Percentiles rank a stretch among this genome's conserved stretches.
Evolutionary conservation across 2,329 filamentous ascomycete genomes (phyloP).

Genomic region (Aspergillus calidoustus): DNA sequence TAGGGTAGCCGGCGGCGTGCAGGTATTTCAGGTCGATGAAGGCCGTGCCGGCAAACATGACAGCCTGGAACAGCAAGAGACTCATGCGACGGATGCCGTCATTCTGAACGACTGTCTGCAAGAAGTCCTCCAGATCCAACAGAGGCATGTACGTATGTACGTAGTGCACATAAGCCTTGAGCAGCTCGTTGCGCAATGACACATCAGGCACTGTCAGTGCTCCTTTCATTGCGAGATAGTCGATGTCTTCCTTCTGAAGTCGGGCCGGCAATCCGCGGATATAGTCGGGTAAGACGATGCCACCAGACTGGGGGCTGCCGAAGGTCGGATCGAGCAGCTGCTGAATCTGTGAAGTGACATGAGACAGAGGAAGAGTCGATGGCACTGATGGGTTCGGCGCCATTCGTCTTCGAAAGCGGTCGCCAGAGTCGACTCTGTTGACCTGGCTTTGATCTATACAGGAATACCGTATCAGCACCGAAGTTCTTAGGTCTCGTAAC

Average conservation of each 20-base stretch:
- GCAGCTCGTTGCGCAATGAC: conserved; percentile 75
- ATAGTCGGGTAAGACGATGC: conserved; percentile 65
- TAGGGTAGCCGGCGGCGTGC: conserved; percentile 74
- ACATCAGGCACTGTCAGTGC: conserved; percentile 76
- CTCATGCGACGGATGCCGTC: conserved; percentile 76
- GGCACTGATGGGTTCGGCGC: conserved; percentile 48
- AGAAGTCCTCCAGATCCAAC: conserved; percentile 68
- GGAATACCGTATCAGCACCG: conserved; percentile 16
- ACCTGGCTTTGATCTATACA: conserved; percentile 38
- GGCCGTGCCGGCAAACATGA: conserved; percentile 91
- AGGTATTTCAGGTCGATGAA: conserved; percentile 83
- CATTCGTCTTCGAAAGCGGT: conserved; percentile 51
- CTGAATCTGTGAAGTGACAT: conserved; percentile 42
- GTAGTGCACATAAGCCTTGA: conserved; percentile 83
- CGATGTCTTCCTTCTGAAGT: conserved; percentile 79
- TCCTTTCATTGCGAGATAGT: conserved; percentile 82
- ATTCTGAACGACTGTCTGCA: conserved; percentile 62
- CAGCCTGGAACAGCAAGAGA: conserved; percentile 86
- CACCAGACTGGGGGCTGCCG: conserved; percentile 54
- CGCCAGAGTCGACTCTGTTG: conserved; percentile 53
- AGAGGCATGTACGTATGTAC: conserved; percentile 95
- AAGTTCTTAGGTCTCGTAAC: neutral
- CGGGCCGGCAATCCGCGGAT: conserved; percentile 78
- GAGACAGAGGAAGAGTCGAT: conserved; percentile 41
- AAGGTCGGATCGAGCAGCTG: conserved; percentile 47